Base-by-base conservation (phyloP, 163 green algal species). In the Volvox carteri region DNA sequence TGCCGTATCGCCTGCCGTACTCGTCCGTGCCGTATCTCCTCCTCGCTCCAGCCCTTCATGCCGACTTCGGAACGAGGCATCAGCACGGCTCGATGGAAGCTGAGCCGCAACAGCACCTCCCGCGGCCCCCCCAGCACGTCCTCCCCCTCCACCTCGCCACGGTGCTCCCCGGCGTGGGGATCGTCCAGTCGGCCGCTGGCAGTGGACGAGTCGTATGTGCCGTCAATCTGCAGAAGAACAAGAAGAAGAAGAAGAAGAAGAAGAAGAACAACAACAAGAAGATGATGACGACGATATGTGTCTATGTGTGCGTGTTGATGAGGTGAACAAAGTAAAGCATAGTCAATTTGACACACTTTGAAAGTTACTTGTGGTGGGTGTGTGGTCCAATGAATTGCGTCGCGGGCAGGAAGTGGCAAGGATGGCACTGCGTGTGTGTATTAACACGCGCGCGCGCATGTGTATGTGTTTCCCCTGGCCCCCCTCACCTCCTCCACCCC, bases 1-100 rank as follows among this genome's bases (percentile, higher is more conserved):
- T 75, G 44, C 44, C 87, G 77, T 3, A 96, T 93, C 39, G 84
- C 74, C 2, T 19, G 42, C 62, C 89, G 89, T 41, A 94, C 76
- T 28, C 83, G 74, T 16, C 50, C 90, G 70, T 95, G 93, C 54
- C 86, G 85, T 41, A 58, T 74, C 37, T 62, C 37, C 58, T 93
- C 89, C 33, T 89, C 73, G 42, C 48, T 68, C 92, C 92, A 95
- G 4, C 25, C 18, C 39, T 75, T 16, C 19, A 52, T n/a, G 41
- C 46, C 72, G 30, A 72, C 42, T 1, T 85, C 56, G 39, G 50
- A 46, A 25, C 92, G 91, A 30, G 76, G 52, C 5, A 62, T 41
- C 30, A 87, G 90, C 28, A 95, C 46, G 25, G 48, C 90, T 0
- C 91, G 79, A 30, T 85, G 68, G 78, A 33, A 76, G 78, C 39